Percentiles rank a stretch among this genome's conserved stretches.
phyloP scores from a whole-genome alignment of 805 yeast species.

The Babjeviella inositovora region DNA sequence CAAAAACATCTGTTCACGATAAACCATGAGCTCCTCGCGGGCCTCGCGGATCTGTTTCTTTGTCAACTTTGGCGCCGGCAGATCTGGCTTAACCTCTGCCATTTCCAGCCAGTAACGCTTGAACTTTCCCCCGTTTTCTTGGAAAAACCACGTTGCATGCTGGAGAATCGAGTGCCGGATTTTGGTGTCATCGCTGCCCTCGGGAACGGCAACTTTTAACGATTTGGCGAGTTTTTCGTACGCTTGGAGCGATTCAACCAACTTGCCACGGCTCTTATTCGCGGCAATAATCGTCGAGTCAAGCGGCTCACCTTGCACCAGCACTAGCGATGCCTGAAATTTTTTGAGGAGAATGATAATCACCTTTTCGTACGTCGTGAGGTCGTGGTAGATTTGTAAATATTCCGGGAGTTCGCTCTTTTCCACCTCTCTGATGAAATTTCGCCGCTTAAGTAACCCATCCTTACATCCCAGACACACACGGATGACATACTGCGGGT shows the following conservation, averaged over 20 bases:
- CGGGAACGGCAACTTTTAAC: too few species aligned
- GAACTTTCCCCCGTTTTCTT: slow-evolving; percentile 8
- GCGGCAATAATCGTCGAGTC: slow-evolving; percentile 16
- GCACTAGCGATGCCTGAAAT: slow-evolving; percentile 19
- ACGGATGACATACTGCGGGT: slow-evolving; percentile 21
- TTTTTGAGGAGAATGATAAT: slow-evolving; percentile 22
- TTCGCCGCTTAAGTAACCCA: slow-evolving; percentile 37
- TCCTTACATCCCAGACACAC: slow-evolving; percentile 61
- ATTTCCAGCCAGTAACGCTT: slow-evolving; percentile 12
- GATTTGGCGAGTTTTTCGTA: slow-evolving; percentile 34
- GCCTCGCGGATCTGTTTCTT: slow-evolving; percentile 36
- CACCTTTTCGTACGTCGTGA: slow-evolving; percentile 16
- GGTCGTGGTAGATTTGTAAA: slow-evolving; percentile 12
- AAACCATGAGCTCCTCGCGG: slow-evolving; percentile 69
- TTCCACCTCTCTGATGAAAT: slow-evolving; percentile 21
- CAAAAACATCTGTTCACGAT: slow-evolving; percentile 69
- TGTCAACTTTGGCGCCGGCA: slow-evolving; percentile 16
- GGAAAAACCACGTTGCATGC: too few species aligned
- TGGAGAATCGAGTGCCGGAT: too few species aligned
- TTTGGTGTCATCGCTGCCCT: too few species aligned
- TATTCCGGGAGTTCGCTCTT: slow-evolving; percentile 15
- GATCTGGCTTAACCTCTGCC: slow-evolving; percentile 10
- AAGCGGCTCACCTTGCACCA: slow-evolving; percentile 14
- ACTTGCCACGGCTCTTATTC: slow-evolving; percentile 19
- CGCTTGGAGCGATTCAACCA: slow-evolving; percentile 30